These are phyloP conservation scores for Candida glucosophila DNA, from an alignment of 1,139 yeast species.

Conservation along the genomic window DNA sequence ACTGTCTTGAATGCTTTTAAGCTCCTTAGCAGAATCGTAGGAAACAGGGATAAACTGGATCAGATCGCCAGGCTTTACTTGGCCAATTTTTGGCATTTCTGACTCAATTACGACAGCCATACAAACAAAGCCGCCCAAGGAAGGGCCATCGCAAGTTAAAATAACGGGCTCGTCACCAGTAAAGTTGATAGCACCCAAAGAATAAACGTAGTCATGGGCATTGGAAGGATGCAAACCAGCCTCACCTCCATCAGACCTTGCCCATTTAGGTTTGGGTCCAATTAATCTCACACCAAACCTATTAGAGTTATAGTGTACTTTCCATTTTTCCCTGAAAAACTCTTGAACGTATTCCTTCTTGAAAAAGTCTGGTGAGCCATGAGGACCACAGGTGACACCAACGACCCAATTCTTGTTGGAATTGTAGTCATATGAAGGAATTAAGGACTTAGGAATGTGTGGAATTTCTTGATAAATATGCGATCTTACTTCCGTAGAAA, in stretches of 20 bases:
- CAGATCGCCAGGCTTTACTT: conserved; percentile 87
- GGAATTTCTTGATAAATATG: no score
- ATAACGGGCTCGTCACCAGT: conserved; percentile 99
- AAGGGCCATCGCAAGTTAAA: conserved; percentile 94
- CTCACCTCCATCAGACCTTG: conserved; percentile 94
- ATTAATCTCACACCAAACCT: conserved; percentile 90
- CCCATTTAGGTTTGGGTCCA: conserved; percentile 97
- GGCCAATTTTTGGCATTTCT: conserved; percentile 98
- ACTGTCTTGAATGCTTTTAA: conserved; percentile 54
- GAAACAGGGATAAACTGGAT: conserved; percentile 74
- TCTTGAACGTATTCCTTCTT: conserved; percentile 63
- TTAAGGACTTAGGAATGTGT: conserved; percentile 43
- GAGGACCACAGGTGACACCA: conserved; percentile 95
- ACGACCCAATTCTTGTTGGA: conserved; percentile 65
- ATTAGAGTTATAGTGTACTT: conserved; percentile 92
- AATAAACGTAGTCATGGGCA: conserved; percentile 94
- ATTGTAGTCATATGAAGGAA: conserved; percentile 38
- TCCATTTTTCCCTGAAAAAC: conserved; percentile 77
- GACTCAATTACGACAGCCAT: conserved; percentile 92
- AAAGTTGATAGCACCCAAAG: conserved; percentile 92
- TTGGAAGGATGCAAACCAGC: conserved; percentile 97
- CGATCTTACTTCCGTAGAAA: no score
- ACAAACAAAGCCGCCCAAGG: conserved; percentile 95
- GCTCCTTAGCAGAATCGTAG: conserved; percentile 55
- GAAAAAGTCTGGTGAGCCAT: conserved; percentile 94